Evolutionary conservation across 768 basidiomycete genomes (phyloP).

Genomic region (Russula vinacea): DNA sequence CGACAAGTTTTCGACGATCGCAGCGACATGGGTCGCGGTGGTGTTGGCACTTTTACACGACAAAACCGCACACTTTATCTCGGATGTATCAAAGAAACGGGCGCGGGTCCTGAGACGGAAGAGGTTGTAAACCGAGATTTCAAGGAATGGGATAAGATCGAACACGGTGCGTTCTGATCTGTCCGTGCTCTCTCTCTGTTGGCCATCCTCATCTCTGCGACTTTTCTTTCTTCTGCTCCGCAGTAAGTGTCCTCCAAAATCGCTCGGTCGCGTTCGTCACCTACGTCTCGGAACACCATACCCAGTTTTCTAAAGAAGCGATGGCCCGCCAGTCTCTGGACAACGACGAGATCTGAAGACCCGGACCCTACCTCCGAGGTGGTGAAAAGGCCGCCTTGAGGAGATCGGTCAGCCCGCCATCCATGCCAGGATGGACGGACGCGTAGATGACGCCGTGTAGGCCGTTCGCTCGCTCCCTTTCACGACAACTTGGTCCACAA

Average conservation of each 20-base stretch:
- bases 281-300: constrained; percentile 78
- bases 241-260: constrained; percentile 88
- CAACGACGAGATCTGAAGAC: constrained; percentile 97
- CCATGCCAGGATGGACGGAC: constrained; percentile 76
- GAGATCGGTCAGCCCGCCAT: constrained; percentile 86
- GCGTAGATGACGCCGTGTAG: constrained; percentile 85
- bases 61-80: constrained; percentile 95
- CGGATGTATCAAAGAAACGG: constrained; percentile 90
- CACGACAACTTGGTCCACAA: too few relatives aligned
- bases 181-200: too few relatives aligned
- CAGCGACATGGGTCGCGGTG: constrained; percentile 99
- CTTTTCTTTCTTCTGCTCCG: neutral
- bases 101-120: constrained; percentile 84
- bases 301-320: constrained; percentile 96
- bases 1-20: constrained; percentile 97
- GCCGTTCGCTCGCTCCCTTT: constrained; percentile 77
- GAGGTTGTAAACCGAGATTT: constrained; percentile 90
- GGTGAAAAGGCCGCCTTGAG: constrained; percentile 80
- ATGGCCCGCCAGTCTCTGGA: constrained; percentile 99
- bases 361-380: constrained; percentile 91
- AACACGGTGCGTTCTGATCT: constrained; percentile 69
- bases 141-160: constrained; percentile 92
- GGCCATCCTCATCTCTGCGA: neutral
- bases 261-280: constrained; percentile 97
- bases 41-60: constrained; percentile 93